Percentiles rank a stretch among this genome's conserved stretches.
Evolutionary conservation across 2,329 filamentous ascomycete genomes (phyloP).

Genomic region (Calcarisporium arbuscula): DNA sequence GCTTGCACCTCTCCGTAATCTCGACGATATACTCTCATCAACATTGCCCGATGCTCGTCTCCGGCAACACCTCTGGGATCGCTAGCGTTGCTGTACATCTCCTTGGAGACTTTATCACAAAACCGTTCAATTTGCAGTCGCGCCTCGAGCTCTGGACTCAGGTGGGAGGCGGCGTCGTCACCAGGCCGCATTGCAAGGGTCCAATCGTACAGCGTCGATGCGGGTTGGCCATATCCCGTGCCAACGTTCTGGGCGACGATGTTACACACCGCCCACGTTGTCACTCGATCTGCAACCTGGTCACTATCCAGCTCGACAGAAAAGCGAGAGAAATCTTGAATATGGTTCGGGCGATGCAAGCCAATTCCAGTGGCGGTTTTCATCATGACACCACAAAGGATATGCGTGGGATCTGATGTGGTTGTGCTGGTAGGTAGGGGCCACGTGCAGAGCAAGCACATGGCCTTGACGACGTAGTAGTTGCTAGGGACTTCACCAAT

Average conservation of each 20-base stretch:
- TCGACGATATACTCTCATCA: slow-evolving; percentile 60
- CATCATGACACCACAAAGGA: slow-evolving; percentile 78
- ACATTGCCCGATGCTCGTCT: slow-evolving; percentile 59
- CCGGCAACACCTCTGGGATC: slow-evolving; percentile 64
- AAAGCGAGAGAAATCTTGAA: slow-evolving; percentile 75
- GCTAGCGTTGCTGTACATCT: slow-evolving; percentile 72
- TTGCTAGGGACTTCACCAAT: slow-evolving; percentile 71
- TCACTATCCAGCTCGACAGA: slow-evolving; percentile 70
- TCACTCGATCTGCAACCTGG: slow-evolving; percentile 70
- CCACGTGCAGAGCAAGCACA: slow-evolving; percentile 77
- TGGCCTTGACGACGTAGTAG: slow-evolving; percentile 74
- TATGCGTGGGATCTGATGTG: slow-evolving; percentile 74
- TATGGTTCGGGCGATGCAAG: slow-evolving; percentile 72
- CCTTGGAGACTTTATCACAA: slow-evolving; percentile 70
- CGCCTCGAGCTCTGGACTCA: slow-evolving; percentile 58
- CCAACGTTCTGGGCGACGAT: slow-evolving; percentile 75
- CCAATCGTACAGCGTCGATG: slow-evolving; percentile 71
- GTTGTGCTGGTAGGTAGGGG: slow-evolving; percentile 77
- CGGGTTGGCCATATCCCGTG: slow-evolving; percentile 78
- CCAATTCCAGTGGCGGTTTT: slow-evolving; percentile 80
- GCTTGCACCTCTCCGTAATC: slow-evolving; percentile 59
- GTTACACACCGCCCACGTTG: slow-evolving; percentile 81
- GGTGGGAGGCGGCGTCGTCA: slow-evolving; percentile 51
- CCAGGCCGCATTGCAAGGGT: slow-evolving; percentile 57
- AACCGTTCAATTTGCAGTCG: slow-evolving; percentile 68